These are phyloP conservation scores for Yamadazyma conglobata DNA, from an alignment of 1,139 yeast genomes.

Conservation along the genomic window DNA sequence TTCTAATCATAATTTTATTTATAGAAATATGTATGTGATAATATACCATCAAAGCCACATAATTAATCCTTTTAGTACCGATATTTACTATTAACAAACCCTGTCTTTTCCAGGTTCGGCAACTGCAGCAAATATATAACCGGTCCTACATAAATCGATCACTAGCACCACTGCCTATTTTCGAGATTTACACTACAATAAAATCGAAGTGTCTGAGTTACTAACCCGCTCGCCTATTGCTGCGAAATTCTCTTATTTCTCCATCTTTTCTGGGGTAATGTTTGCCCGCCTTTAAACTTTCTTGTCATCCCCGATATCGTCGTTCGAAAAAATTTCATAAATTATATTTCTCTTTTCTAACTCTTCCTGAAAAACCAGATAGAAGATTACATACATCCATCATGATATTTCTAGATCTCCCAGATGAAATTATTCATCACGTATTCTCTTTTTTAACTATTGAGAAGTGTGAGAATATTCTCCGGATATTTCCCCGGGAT, in stretches of 20 bases:
- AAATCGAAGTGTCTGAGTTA: no score
- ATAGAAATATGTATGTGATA: no score
- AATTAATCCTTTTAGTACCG: no score
- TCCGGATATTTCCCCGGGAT: constrained; percentile 4
- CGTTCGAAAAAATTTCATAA: constrained; percentile 2
- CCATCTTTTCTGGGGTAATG: constrained; percentile 5
- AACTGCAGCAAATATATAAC: no score
- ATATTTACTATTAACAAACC: no score
- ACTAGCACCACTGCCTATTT: no score
- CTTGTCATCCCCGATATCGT: background rate
- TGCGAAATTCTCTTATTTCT: background rate
- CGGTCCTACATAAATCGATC: no score
- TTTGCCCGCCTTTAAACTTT: constrained; percentile 2
- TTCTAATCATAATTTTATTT: no score
- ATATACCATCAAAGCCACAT: no score
- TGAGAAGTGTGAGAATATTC: constrained; percentile 13
- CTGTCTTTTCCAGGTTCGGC: no score
- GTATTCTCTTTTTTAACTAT: constrained; percentile 15
- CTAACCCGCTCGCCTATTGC: no score
- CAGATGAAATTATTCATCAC: constrained; percentile 14
- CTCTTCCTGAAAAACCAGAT: constrained; percentile 1
- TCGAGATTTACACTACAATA: no score
- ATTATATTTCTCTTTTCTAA: constrained; percentile 2
- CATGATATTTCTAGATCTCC: constrained; percentile 10
- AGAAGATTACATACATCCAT: constrained; percentile 1